Evolutionary conservation across 78 protist species (phyloP).

Genomic region (Guillardia theta): DNA sequence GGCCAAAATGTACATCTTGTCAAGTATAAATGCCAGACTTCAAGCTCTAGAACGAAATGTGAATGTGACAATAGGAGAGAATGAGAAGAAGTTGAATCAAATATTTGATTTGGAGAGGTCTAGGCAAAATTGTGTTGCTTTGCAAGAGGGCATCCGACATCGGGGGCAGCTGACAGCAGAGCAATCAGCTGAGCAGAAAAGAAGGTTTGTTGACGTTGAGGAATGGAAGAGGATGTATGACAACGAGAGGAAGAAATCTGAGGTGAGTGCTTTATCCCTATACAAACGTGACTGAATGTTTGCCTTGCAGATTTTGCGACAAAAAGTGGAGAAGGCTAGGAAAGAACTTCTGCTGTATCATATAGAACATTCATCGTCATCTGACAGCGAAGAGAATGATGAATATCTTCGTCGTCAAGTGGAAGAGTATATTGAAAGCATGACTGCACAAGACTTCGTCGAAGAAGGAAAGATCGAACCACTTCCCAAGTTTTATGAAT

Average conservation of each 20-base stretch:
- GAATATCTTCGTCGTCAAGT: not conserved
- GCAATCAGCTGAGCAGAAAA: not conserved
- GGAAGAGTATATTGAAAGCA: not conserved
- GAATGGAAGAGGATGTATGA: not conserved
- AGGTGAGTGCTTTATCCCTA: not conserved
- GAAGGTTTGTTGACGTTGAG: not conserved
- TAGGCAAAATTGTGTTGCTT: not conserved
- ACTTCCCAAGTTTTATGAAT: not conserved
- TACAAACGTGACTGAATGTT: not conserved
- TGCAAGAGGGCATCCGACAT: not conserved
- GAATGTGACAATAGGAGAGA: too few relatives aligned
- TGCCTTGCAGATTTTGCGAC: not conserved
- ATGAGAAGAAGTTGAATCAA: not conserved
- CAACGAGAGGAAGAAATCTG: not conserved
- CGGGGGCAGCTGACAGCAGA: too few relatives aligned
- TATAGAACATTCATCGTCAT: not conserved
- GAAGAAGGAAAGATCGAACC: not conserved
- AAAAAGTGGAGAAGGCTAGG: not conserved
- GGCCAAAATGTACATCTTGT: not conserved
- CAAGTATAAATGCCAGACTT: not conserved
- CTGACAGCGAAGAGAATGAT: not conserved
- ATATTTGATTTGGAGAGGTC: not conserved
- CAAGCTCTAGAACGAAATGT: not conserved
- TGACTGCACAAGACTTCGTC: not conserved
- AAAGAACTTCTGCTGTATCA: not conserved